These are phyloP conservation scores for Citrus trifoliata DNA, from an alignment of 345 rosid species.

Conservation along the genomic window DNA sequence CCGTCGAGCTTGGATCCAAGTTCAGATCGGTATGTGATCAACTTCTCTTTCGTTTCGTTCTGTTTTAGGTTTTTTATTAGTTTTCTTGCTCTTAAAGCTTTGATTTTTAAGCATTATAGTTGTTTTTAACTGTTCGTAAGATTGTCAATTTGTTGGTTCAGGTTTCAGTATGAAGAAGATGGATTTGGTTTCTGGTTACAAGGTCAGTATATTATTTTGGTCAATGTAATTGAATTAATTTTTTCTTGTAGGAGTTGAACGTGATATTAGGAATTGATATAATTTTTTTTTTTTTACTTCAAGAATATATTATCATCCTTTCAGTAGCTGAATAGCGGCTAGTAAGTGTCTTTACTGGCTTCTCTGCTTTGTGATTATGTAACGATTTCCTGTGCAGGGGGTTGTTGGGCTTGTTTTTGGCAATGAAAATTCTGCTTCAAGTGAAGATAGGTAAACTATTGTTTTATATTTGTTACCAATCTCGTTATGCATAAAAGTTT, in stretches of 20 bases:
- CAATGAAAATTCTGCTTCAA: conserved; percentile 68
- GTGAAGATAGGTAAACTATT: conserved; percentile 64
- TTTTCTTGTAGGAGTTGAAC: background rate
- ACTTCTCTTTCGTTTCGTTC: background rate
- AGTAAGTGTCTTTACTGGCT: background rate
- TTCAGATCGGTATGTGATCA: background rate
- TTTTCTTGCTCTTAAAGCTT: background rate
- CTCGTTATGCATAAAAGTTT: background rate
- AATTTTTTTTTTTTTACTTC: background rate
- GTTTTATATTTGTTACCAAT: background rate
- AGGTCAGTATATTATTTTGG: conserved; percentile 38
- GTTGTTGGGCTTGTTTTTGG: conserved; percentile 94
- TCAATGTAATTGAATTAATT: background rate
- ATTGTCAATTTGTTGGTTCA: conserved; percentile 9
- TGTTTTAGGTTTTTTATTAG: background rate
- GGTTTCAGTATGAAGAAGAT: conserved; percentile 31
- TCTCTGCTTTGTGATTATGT: background rate
- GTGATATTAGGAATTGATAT: background rate
- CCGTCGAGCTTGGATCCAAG: background rate
- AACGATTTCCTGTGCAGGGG: conserved; percentile 53
- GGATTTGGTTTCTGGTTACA: conserved; percentile 92
- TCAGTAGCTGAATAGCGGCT: background rate
- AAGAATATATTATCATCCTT: background rate
- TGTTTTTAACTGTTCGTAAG: background rate
- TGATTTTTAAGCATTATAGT: background rate